Evolutionary conservation across 331 rosid genomes (phyloP), one percentile per base, ranked within the genome.

Genomic region (Pyrus hybrid): DNA sequence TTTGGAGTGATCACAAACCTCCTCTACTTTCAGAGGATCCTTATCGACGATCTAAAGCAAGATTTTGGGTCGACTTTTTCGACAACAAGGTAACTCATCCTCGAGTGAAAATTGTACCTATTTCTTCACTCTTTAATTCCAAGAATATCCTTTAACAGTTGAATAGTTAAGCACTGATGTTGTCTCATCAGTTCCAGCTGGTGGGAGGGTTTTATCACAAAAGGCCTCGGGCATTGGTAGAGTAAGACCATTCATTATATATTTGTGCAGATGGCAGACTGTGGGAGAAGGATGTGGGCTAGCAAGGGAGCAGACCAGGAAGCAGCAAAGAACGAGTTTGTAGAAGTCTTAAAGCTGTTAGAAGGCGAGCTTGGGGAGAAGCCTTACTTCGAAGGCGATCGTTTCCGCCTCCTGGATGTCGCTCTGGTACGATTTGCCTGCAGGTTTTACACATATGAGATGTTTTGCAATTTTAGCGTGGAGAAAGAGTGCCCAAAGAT

Each of bases 401-500:
- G 21, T 16, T 76, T 76, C 20, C 33, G 61, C 17, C 68, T 76
- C 56, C 25, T 76, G 80, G 80, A 76, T 8, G n/a, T 76, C 8
- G n/a, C 80, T 8, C 13, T 76, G 7, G 43, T 68, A 57, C 80
- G 51, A 29, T 76, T 76, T 49, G 58, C 69, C 10, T 25, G 69
- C 49, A 69, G 74, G 37, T 76, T 76, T 49, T 68, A 57, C n/a
- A 76, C 80, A 32, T 67, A 76, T 26, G 74, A 76, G 60, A 35
- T 11, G 11, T 14, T 76, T 1, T 25, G 82, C 82, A 76, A 73
- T 62, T 76, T 82, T 72, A 79, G 72, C 35, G 17, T 83, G 13
- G 76, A 85, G 71, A 47, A 79, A 45, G 84, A 79, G 43, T 81
- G 86, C 54, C 88, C 82, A 10, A 79, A 37, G 76, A 54, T 79